These are phyloP conservation scores for Cystobasidiaceae sp. DNA, from an alignment of 1,284 basidiomycete species.

Conservation along the genomic window DNA sequence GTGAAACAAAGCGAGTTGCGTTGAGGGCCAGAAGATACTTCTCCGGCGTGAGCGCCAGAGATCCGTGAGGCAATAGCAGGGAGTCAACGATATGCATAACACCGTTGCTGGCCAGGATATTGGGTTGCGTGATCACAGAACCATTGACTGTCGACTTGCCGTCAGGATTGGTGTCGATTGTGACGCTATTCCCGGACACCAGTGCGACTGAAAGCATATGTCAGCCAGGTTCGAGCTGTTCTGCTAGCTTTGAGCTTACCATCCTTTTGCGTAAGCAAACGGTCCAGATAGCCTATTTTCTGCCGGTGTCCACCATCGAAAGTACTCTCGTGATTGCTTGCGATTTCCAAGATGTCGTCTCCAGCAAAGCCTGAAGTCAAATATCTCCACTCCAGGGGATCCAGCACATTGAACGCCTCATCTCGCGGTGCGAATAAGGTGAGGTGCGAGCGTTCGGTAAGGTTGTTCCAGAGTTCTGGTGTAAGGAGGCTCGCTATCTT, in stretches of 20 bases:
- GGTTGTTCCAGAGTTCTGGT: slow-evolving; percentile 41
- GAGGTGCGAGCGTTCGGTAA: slow-evolving; percentile 55
- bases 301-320: slow-evolving; percentile 17
- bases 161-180: slow-evolving; percentile 55
- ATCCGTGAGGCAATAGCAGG: slow-evolving; percentile 69
- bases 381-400: slow-evolving; percentile 61
- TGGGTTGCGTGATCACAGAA: slow-evolving; percentile 48
- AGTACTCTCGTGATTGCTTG: slow-evolving; percentile 66
- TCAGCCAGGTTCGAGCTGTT: neutral
- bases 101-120: slow-evolving; percentile 86
- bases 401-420: slow-evolving; percentile 64
- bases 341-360: slow-evolving; percentile 68
- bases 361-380: slow-evolving; percentile 76
- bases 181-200: slow-evolving; percentile 61
- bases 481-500: slow-evolving; percentile 43
- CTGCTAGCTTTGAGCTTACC: slow-evolving; percentile 55
- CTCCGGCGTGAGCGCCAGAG: slow-evolving; percentile 79
- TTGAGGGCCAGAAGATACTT: slow-evolving; percentile 86
- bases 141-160: slow-evolving; percentile 59
- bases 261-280: slow-evolving; percentile 44
- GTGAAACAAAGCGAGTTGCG: slow-evolving; percentile 81
- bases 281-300: slow-evolving; percentile 39
- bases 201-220: slow-evolving; percentile 59
- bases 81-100: slow-evolving; percentile 84
- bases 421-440: slow-evolving; percentile 87